A percentile compares a stretch with the other conserved stretches of the same genome.
These are phyloP conservation scores for Echites panduratus DNA, from an alignment of 257 asterid genomes.

Conservation along the genomic window DNA sequence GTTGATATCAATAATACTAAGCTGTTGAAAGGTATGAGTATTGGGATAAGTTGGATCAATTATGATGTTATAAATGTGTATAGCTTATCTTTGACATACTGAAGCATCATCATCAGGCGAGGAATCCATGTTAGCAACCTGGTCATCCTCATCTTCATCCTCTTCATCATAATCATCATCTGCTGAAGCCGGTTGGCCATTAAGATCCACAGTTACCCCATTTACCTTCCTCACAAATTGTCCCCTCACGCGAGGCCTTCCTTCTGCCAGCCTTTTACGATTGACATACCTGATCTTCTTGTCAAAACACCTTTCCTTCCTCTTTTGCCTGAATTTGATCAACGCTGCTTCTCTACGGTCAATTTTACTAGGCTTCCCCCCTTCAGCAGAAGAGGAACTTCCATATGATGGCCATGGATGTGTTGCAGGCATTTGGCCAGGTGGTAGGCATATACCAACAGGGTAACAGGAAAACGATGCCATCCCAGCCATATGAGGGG, in stretches of 20 bases:
- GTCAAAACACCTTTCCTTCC: conserved; percentile 91
- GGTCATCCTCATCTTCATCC: conserved; percentile 31
- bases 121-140: conserved; percentile 24
- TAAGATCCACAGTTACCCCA: conserved; percentile 69
- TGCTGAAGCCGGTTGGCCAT: conserved; percentile 68
- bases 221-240: conserved; percentile 89
- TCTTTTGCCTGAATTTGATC: conserved; percentile 83
- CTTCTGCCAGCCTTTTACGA: conserved; percentile 82
- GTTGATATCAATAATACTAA: background rate
- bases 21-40: background rate
- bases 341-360: conserved; percentile 90
- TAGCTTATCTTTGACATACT: conserved; percentile 21
- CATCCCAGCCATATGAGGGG: conserved; percentile 57
- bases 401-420: conserved; percentile 61
- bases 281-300: conserved; percentile 90
- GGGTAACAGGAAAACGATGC: conserved; percentile 64
- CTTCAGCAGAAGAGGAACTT: conserved; percentile 36
- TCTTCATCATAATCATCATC: conserved; percentile 52
- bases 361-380: conserved; percentile 36
- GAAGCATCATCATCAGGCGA: conserved; percentile 38
- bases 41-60: background rate
- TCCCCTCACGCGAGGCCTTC: conserved; percentile 89
- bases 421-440: conserved; percentile 61
- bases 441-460: conserved; percentile 55
- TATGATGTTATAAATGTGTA: conserved; percentile 12